Conservation (phyloP, 805 yeast species). For the Scheffersomyces lignosus region DNA sequence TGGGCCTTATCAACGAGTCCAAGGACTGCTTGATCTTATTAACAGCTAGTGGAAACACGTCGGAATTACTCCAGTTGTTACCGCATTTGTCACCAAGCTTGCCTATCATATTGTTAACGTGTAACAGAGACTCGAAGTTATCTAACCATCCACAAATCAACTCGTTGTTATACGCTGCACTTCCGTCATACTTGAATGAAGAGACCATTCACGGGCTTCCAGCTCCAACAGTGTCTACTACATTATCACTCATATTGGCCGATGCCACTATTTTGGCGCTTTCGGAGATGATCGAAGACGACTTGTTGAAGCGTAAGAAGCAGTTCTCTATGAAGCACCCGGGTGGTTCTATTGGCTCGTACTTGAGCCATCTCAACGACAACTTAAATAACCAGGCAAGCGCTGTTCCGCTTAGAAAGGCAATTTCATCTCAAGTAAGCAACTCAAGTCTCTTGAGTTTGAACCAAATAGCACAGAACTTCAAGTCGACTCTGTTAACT, state of each 20-base stretch:
- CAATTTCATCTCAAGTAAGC: conserved; percentile 13
- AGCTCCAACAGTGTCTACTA: conserved; percentile 86
- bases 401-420: conserved; percentile 2
- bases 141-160: conserved; percentile 50
- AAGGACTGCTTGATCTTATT: conserved; percentile 61
- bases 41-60: conserved; percentile 81
- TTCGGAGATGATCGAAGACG: conserved; percentile 63
- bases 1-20: conserved; percentile 64
- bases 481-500: conserved; percentile 1
- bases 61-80: conserved; percentile 62
- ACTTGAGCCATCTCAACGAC: conserved; percentile 36
- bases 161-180: conserved; percentile 59
- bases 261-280: conserved; percentile 79
- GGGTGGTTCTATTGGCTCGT: conserved; percentile 83
- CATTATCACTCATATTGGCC: conserved; percentile 70
- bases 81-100: conserved; percentile 56
- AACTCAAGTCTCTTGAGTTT: conserved; percentile 11
- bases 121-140: conserved; percentile 56
- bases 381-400: conserved; percentile 12
- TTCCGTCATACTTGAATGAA: conserved; percentile 61
- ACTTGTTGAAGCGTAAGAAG: conserved; percentile 50
- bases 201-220: conserved; percentile 70
- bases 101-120: conserved; percentile 64
- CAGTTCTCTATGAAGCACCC: conserved; percentile 78
- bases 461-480: conserved; percentile 7